phyloP scores from a whole-genome alignment of 2,329 filamentous ascomycete species.

The Pseudohalonectria lignicola region DNA sequence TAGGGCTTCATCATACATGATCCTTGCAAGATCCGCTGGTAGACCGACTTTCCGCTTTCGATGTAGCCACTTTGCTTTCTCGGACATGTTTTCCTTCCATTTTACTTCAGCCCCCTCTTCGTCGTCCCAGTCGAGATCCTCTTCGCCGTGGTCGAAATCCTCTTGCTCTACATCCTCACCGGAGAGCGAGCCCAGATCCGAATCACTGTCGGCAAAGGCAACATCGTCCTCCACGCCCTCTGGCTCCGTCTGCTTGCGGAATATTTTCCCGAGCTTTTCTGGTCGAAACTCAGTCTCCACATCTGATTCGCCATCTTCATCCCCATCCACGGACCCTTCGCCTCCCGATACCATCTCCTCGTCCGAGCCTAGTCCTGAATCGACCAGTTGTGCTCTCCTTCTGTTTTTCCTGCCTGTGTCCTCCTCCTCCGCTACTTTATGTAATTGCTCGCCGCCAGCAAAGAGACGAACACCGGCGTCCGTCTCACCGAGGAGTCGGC shows the following conservation, averaged over 20 bases:
- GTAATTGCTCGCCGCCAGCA: slow-evolving; percentile 60
- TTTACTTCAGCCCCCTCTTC: slow-evolving; percentile 65
- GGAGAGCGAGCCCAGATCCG: slow-evolving; percentile 81
- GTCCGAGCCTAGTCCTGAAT: slow-evolving; percentile 47
- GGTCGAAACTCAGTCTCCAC: slow-evolving; percentile 48
- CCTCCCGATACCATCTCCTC: slow-evolving; percentile 44
- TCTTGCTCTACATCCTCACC: slow-evolving; percentile 35
- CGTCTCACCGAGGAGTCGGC: slow-evolving; percentile 70
- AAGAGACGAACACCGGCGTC: slow-evolving; percentile 81
- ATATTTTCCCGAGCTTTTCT: slow-evolving; percentile 49
- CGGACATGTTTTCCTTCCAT: slow-evolving; percentile 83
- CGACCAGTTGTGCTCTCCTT: slow-evolving; percentile 45
- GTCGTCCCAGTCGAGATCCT: slow-evolving; percentile 34
- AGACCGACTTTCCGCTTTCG: slow-evolving; percentile 61
- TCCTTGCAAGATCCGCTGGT: slow-evolving; percentile 69
- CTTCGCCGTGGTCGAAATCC: slow-evolving; percentile 36
- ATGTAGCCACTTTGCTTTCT: slow-evolving; percentile 63
- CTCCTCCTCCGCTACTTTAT: slow-evolving; percentile 43
- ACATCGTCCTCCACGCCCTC: slow-evolving; percentile 55
- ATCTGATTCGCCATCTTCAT: slow-evolving; percentile 35
- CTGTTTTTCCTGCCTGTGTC: slow-evolving; percentile 51
- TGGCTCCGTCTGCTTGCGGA: slow-evolving; percentile 39
- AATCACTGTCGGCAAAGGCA: slow-evolving; percentile 93
- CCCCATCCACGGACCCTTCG: slow-evolving; percentile 42
- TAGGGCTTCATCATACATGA: slow-evolving; percentile 80